Percentiles rank a stretch among this genome's conserved stretches.
phyloP scores from a whole-genome alignment of 2,329 filamentous ascomycete species.

The Aspergillus phoenicis region DNA sequence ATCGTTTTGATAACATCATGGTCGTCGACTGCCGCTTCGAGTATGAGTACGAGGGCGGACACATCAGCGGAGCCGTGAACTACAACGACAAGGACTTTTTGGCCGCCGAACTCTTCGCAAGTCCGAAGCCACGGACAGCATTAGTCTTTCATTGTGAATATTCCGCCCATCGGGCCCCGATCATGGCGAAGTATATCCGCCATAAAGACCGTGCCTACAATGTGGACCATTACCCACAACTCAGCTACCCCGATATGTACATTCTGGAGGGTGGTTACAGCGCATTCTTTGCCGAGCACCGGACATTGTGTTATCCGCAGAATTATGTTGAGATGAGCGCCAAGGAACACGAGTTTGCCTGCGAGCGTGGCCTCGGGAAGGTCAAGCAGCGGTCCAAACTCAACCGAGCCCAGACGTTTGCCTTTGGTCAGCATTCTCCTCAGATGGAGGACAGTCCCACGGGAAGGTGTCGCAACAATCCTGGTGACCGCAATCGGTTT shows the following conservation, averaged over 20 bases:
- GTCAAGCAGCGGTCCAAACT: conserved; percentile 87
- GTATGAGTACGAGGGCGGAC: conserved; percentile 96
- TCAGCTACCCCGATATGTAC: conserved; percentile 97
- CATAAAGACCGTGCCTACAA: conserved; percentile 85
- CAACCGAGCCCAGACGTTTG: conserved; percentile 87
- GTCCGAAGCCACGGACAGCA: conserved; percentile 70
- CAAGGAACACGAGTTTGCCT: conserved; percentile 86
- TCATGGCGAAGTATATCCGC: conserved; percentile 93
- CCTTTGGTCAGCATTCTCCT: conserved; percentile 75
- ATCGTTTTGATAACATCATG: conserved; percentile 76
- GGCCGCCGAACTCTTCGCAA: conserved; percentile 74
- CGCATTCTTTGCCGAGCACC: conserved; percentile 81
- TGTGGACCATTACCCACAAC: conserved; percentile 78
- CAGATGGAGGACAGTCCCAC: conserved; percentile 66
- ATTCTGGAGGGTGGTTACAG: conserved; percentile 97
- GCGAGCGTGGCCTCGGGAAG: conserved; percentile 91
- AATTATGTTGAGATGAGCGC: conserved; percentile 97
- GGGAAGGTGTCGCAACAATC: conserved; percentile 45
- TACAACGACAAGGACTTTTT: conserved; percentile 95
- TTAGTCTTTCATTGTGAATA: conserved; percentile 98
- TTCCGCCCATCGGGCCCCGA: conserved; percentile 90
- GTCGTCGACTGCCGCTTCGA: conserved; percentile 97
- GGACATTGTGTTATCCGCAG: conserved; percentile 82
- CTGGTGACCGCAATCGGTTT: conserved; percentile 33
- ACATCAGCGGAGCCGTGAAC: conserved; percentile 91